Evolutionary conservation across 306 rosid species (phyloP), one percentile per base, ranked within the genome.

Genomic region (Rosa lucieae): DNA sequence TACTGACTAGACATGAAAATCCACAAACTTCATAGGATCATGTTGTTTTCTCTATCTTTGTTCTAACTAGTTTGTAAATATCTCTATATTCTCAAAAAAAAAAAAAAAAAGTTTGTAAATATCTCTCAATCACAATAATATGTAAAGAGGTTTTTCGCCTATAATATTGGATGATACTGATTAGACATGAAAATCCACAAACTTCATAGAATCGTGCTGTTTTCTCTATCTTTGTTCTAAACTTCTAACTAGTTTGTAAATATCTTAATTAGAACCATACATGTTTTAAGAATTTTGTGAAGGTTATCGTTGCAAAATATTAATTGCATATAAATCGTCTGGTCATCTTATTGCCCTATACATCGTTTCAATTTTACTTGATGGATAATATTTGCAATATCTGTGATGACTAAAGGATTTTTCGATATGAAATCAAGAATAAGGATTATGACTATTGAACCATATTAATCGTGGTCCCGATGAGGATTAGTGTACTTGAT

Each of bases 91-190:
- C 26, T 23, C 26, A 23, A 23, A 23, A 23, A 23, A 23, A 23
- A 23, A 23, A 23, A 23, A 23, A 23, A 23, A 23, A 23, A n/a
- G n/a, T n/a, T 23, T 23, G 26, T 23, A 23, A 23, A 23, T 29
- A 32, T 32, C 35, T 32, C 37, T 32, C 37, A 2, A 32, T 32
- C 37, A 32, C 37, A 32, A 32, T 32, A 32, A 32, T 32, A 32
- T 32, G 3, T 32, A 32, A 32, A 32, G 37, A 32, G 37, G 37
- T 2, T 32, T 32, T 32, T 32, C 37, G 3, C 37, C 37, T 32
- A 21, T 20, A 35, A 3, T 61, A 67, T 74, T 42, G 26, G 2
- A 21, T 55, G 85, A 85, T 53, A 65, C 21, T 58, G 86, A 72
- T 77, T 6, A 5, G 72, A 47, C 71, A 77, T 58, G 68, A 43